phyloP scores from a whole-genome alignment of 257 asterid species.

The Plantago elongata region DNA sequence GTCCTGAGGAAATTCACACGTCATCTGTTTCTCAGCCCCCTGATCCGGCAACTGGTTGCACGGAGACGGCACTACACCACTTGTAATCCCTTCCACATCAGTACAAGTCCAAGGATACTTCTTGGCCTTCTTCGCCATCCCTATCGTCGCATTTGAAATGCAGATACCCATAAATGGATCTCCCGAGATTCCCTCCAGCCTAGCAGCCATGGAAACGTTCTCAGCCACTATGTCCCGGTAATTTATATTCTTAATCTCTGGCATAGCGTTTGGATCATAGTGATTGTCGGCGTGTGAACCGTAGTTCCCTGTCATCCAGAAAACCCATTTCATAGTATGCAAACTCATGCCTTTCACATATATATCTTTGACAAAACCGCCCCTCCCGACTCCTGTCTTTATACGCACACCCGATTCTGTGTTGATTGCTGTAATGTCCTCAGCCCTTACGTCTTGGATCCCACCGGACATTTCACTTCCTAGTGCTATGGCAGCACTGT shows the following conservation, averaged over 20 bases:
- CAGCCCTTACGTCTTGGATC: constrained; percentile 68
- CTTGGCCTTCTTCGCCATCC: constrained; percentile 62
- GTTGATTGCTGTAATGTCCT: constrained; percentile 62
- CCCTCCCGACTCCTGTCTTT: constrained; percentile 72
- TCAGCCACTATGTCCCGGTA: constrained; percentile 73
- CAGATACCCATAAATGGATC: constrained; percentile 79
- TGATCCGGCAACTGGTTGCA: constrained; percentile 50
- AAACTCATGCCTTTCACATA: constrained; percentile 66
- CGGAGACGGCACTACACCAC: constrained; percentile 60
- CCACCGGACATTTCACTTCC: constrained; percentile 98
- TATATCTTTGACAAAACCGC: constrained; percentile 64
- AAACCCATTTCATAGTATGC: constrained; percentile 85
- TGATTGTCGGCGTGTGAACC: constrained; percentile 73
- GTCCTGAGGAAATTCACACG: constrained; percentile 60
- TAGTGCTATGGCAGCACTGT: constrained; percentile 79
- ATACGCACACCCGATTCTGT: constrained; percentile 79
- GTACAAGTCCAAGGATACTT: constrained; percentile 71
- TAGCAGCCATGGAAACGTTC: constrained; percentile 64
- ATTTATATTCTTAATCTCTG: constrained; percentile 64
- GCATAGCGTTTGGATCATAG: constrained; percentile 67
- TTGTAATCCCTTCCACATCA: constrained; percentile 49
- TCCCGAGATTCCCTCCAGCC: constrained; percentile 76
- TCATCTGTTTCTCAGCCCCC: constrained; percentile 30
- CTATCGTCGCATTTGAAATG: constrained; percentile 66
- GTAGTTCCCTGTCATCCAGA: constrained; percentile 92